A percentile compares a stretch with the other conserved stretches of the same genome.
Evolutionary conservation across 192 early-diverging fungal species (phyloP).

Genomic region (Geranomyces variabilis): DNA sequence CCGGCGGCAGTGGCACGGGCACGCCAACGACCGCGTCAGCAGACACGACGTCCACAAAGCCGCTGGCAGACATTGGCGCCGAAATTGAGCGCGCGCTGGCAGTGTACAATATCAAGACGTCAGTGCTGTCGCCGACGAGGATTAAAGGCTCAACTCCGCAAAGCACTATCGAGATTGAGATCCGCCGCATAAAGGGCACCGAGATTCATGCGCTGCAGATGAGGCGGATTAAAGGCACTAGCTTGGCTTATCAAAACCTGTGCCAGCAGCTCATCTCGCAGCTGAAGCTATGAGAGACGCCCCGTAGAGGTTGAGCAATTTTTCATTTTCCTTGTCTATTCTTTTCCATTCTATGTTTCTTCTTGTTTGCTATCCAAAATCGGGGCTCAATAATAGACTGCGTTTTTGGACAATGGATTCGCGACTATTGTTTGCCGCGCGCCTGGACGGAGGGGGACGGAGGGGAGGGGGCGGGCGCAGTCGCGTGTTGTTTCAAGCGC

Average conservation of each 20-base stretch:
- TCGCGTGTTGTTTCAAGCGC: too few relatives aligned
- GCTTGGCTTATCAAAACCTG: conserved; percentile 45
- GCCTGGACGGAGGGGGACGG: too few relatives aligned
- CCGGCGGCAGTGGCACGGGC: neutral
- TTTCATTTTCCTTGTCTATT: too few relatives aligned
- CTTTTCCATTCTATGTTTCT: too few relatives aligned
- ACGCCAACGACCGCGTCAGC: conserved; percentile 27
- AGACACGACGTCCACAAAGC: conserved; percentile 51
- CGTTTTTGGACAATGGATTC: too few relatives aligned
- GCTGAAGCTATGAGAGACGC: conserved; percentile 37
- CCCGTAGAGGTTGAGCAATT: too few relatives aligned
- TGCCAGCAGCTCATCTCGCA: conserved; percentile 49
- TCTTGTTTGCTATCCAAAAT: too few relatives aligned
- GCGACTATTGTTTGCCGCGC: too few relatives aligned
- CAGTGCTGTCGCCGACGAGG: conserved; percentile 3
- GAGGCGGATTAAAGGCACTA: conserved; percentile 44
- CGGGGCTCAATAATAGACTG: too few relatives aligned
- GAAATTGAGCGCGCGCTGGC: conserved; percentile 46
- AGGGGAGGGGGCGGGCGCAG: too few relatives aligned
- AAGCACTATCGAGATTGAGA: conserved; percentile 48
- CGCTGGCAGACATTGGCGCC: conserved; percentile 37
- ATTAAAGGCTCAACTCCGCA: conserved; percentile 26
- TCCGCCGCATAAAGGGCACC: conserved; percentile 46
- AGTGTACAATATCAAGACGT: conserved; percentile 23
- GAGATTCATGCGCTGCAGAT: conserved; percentile 50